Base-by-base conservation (phyloP, 2,329 filamentous ascomycete genomes). In the Colletotrichum sansevieriae region DNA sequence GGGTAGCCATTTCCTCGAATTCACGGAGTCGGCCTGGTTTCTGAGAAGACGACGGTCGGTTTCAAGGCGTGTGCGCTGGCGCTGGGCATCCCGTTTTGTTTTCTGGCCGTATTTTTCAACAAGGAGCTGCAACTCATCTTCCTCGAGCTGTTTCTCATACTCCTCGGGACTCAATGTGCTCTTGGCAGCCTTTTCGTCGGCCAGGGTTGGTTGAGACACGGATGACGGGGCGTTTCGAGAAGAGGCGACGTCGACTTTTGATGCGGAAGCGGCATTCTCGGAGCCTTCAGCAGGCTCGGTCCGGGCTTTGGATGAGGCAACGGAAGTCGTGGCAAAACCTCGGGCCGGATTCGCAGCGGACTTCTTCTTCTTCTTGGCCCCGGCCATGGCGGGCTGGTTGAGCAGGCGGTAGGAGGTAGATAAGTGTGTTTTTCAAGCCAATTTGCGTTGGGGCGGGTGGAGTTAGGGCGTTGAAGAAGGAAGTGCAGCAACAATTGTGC, bases 311-410 rank as follows among this genome's bases (percentile, higher is more conserved):
- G 94, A 97, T 5, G 66, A 69, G 49, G 94, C 93, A 68, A 97
- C 87, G 1, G 95, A 98, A 12, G 93, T 97, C 5, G 96, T 99
- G 72, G 95, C 94, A 82, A 98, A 97, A 18, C 95, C 96, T 79
- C 96, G 88, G 44, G 94, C 94, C 68, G 95, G 93, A 80, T 98
- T 98, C 37, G 91, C 88, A 29, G 89, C 88, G 63, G 92, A 87
- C 87, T 98, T 98, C 85, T 94, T 97, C 83, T 98, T 97, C 83
- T 97, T 97, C 81, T 93, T 90, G 68, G 83, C 81, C 49, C 84
- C 85, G 65, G 92, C 91, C 92, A 95, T 95, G 72, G 71, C 60
- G 33, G 12, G 35, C 35, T 58, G 20, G 46, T 13, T 47, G 25
- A 13, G 20, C 10, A 22, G 35, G 35, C 39, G 33, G 15, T 4